Conservation (phyloP, 2,329 filamentous ascomycete genomes). For the Truncatella angustata region DNA sequence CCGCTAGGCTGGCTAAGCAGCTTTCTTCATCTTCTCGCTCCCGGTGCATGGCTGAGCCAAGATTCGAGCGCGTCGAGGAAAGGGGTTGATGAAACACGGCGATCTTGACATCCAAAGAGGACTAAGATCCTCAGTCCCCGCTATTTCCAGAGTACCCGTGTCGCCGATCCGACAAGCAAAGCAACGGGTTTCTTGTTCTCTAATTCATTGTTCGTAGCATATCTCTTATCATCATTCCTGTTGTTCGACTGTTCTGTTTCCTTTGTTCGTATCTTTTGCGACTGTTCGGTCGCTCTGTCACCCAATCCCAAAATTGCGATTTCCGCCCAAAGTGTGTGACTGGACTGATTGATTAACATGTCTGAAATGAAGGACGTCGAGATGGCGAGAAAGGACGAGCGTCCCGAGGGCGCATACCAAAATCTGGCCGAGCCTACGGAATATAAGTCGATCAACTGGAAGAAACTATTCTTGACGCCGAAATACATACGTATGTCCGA, state of each 20-base stretch:
- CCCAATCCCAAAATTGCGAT: not conserved
- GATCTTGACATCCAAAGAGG: conserved; percentile 1
- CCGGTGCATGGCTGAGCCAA: conserved; percentile 7
- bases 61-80: not conserved
- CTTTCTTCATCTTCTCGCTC: not conserved
- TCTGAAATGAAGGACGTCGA: conserved; percentile 6
- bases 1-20: not conserved
- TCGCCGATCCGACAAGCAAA: not conserved
- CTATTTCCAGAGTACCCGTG: not conserved
- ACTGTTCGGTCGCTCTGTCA: not conserved
- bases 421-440: conserved; percentile 24
- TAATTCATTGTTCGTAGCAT: conserved; percentile 5
- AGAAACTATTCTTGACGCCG: conserved; percentile 29
- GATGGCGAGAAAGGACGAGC: conserved; percentile 5
- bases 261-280: not conserved
- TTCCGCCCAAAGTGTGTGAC: not conserved
- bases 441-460: conserved; percentile 33
- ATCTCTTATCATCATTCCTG: not conserved
- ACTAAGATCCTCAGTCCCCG: conserved; percentile 3
- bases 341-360: not conserved
- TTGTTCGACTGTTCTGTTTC: not conserved
- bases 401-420: not conserved
- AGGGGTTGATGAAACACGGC: conserved; percentile 10
- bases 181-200: not conserved
- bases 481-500: conserved; percentile 30